Evolutionary conservation across 768 basidiomycete genomes (phyloP).

Genomic region (Tulasnella sp.): DNA sequence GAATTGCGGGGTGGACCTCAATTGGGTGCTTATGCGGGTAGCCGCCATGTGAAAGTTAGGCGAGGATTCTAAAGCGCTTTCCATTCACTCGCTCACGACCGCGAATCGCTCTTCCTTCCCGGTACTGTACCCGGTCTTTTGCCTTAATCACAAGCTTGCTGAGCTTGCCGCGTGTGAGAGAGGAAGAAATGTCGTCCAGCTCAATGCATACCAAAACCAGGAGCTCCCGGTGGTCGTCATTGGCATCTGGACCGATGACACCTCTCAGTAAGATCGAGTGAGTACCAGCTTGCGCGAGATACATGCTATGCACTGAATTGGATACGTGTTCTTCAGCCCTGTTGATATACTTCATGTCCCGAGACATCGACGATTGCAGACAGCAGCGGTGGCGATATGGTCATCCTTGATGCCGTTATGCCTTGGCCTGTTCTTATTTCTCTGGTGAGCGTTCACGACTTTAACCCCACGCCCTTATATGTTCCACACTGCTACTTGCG

Average conservation of each 20-base stretch:
- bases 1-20: too few species aligned
- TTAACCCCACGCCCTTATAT: neutral
- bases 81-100: too few species aligned
- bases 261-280: constrained; percentile 16
- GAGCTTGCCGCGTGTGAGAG: too few species aligned
- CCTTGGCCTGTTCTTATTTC: constrained; percentile 56
- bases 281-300: neutral
- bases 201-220: too few species aligned
- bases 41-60: too few species aligned
- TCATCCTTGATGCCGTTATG: constrained; percentile 66
- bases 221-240: neutral
- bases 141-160: too few species aligned
- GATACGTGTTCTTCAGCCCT: neutral
- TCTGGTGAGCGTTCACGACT: constrained; percentile 48
- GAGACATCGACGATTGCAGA: constrained; percentile 75
- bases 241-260: constrained; percentile 11
- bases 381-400: constrained; percentile 79
- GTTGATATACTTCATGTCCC: constrained; percentile 50
- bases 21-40: too few species aligned
- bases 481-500: neutral
- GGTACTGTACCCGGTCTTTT: too few species aligned
- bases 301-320: neutral
- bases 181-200: too few species aligned
- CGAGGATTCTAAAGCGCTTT: too few species aligned
- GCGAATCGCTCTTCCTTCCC: too few species aligned